Percentiles rank a stretch among this genome's conserved stretches.
Conservation (phyloP, 345 rosid species). For the Gossypium arboreum region DNA sequence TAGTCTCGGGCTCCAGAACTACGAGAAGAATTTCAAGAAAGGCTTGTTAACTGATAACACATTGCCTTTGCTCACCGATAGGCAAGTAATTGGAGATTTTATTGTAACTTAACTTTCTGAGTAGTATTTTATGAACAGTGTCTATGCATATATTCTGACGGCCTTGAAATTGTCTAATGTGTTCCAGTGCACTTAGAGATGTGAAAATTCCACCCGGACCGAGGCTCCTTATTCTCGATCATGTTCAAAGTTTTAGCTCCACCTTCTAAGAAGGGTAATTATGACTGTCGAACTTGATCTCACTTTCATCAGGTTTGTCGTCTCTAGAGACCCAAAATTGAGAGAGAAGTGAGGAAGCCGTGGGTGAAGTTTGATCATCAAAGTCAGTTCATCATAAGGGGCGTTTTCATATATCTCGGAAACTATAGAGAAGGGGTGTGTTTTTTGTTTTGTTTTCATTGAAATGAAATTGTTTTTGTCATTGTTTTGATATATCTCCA, state of each 20-base stretch:
- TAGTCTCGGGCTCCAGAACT: conserved; percentile 72
- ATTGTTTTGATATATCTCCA: too few species aligned
- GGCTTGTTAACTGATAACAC: conserved; percentile 82
- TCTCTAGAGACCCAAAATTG: conserved; percentile 68
- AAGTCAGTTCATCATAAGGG: background rate
- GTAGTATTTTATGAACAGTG: background rate
- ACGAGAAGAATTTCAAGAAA: conserved; percentile 86
- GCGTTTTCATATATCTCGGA: background rate
- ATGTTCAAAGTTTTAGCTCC: conserved; percentile 57
- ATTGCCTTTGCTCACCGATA: conserved; percentile 82
- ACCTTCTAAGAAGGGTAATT: background rate
- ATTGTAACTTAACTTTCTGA: background rate
- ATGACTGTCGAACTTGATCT: conserved; percentile 5
- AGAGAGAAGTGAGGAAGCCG: conserved; percentile 37
- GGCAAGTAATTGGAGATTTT: conserved; percentile 39
- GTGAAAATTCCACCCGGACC: conserved; percentile 96
- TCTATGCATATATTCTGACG: background rate
- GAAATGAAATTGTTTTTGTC: background rate
- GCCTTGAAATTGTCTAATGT: background rate
- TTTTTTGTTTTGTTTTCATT: background rate
- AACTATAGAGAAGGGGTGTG: background rate
- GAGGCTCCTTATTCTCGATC: conserved; percentile 88
- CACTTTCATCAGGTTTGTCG: background rate
- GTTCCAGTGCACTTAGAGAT: conserved; percentile 82
- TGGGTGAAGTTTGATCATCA: conserved; percentile 23